A percentile compares a stretch with the other conserved stretches of the same genome.
Evolutionary conservation across 1,284 basidiomycete species (phyloP).

Genomic region (Hemileia vastatrix): DNA sequence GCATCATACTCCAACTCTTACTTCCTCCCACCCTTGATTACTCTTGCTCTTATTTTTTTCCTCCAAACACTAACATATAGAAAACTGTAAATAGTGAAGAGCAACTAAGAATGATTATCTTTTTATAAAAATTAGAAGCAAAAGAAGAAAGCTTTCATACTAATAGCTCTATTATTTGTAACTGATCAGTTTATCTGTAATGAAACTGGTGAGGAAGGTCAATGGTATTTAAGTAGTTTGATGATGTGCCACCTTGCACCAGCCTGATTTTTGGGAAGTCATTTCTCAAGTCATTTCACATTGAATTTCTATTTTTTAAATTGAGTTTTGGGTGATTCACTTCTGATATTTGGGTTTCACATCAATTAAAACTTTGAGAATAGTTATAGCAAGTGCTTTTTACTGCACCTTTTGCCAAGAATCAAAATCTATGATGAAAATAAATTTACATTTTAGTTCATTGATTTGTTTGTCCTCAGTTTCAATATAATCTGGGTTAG

Average conservation of each 20-base stretch:
- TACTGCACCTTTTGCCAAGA: background rate
- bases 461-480: background rate
- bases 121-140: too few species aligned
- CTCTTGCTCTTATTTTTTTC: background rate
- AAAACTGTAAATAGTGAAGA: background rate
- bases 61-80: background rate
- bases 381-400: background rate
- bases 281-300: background rate
- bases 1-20: too few species aligned
- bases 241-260: slow-evolving; percentile 1
- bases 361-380: background rate
- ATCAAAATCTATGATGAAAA: background rate
- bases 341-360: background rate
- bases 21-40: too few species aligned
- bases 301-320: too few species aligned
- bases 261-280: background rate
- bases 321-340: too few species aligned
- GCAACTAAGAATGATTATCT: too few species aligned
- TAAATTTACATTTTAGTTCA: background rate
- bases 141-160: too few species aligned
- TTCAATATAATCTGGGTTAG: background rate
- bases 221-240: background rate
- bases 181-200: background rate
- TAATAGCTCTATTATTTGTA: too few species aligned
- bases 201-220: background rate